A percentile compares a stretch with the other conserved stretches of the same genome.
phyloP scores from a whole-genome alignment of 768 basidiomycete genomes.

The Gymnopilus dilepis region DNA sequence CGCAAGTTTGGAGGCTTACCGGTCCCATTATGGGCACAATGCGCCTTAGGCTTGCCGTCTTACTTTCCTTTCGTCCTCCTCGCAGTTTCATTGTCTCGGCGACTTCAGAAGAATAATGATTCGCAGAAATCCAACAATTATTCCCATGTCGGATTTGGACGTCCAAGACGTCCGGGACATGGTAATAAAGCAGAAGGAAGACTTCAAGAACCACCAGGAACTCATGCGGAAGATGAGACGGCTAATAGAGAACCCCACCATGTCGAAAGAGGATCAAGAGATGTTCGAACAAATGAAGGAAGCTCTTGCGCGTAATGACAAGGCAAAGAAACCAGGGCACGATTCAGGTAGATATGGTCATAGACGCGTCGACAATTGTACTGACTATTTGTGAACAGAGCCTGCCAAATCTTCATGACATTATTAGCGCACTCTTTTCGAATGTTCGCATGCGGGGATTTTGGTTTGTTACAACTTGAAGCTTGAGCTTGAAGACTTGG shows the following conservation, averaged over 20 bases:
- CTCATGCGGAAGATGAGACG: constrained; percentile 50
- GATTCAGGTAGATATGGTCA: constrained; percentile 21
- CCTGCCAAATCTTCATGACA: constrained; percentile 22
- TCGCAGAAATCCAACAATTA: constrained; percentile 75
- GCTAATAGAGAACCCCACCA: constrained; percentile 44
- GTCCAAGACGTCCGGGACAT: constrained; percentile 79
- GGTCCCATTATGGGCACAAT: constrained; percentile 5
- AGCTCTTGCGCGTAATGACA: constrained; percentile 25
- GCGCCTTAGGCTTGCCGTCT: not conserved
- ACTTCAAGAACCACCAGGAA: constrained; percentile 44
- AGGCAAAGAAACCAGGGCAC: constrained; percentile 29
- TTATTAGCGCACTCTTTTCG: not conserved
- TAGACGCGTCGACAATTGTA: not conserved
- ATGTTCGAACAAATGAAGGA: constrained; percentile 33
- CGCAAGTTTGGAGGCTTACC: constrained; percentile 20
- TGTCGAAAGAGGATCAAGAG: constrained; percentile 35
- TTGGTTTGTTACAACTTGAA: too few relatives aligned
- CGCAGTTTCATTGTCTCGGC: constrained; percentile 17
- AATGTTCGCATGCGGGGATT: too few relatives aligned
- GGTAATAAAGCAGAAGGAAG: constrained; percentile 52
- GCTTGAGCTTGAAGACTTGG: too few relatives aligned
- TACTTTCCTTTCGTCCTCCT: not conserved
- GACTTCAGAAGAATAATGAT: constrained; percentile 54
- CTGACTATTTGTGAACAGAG: constrained; percentile 12
- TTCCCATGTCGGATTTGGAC: constrained; percentile 76